These are phyloP conservation scores for Puccinellia tenuiflora DNA, from an alignment of 176 grass and related monocot species.

Conservation along the genomic window DNA sequence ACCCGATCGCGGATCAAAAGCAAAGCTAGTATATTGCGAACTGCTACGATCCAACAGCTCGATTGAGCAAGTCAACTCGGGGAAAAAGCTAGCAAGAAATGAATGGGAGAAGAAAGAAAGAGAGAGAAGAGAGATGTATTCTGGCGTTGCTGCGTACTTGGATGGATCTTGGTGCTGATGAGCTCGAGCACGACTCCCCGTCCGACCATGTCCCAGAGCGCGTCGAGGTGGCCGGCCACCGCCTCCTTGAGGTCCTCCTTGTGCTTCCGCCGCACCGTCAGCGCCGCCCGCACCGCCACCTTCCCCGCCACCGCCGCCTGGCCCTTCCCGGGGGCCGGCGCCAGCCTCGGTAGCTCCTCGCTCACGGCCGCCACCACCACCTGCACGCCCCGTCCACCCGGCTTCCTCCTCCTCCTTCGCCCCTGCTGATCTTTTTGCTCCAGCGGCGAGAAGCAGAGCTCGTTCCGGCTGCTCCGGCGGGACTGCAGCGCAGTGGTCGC, in stretches of 20 bases:
- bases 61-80: conserved; percentile 11
- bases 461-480: neutral
- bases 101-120: neutral
- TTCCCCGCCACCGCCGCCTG: conserved; percentile 15
- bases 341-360: conserved; percentile 52
- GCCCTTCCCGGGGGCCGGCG: conserved; percentile 16
- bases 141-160: conserved; percentile 50
- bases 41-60: neutral
- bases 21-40: neutral
- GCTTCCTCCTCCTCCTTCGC: neutral
- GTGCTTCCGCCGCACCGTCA: conserved; percentile 87
- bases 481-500: neutral
- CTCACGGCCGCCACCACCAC: conserved; percentile 75
- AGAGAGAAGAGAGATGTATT: neutral
- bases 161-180: conserved; percentile 85
- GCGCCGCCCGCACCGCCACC: conserved; percentile 59
- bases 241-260: conserved; percentile 96
- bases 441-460: conserved; percentile 33
- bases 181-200: conserved; percentile 78
- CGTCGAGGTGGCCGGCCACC: conserved; percentile 73
- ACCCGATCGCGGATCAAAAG: neutral
- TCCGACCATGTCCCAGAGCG: conserved; percentile 84
- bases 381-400: neutral
- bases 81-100: neutral
- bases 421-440: too few relatives aligned